Conservation (phyloP, 2,329 filamentous ascomycete species). For the Penicillium sp. region DNA sequence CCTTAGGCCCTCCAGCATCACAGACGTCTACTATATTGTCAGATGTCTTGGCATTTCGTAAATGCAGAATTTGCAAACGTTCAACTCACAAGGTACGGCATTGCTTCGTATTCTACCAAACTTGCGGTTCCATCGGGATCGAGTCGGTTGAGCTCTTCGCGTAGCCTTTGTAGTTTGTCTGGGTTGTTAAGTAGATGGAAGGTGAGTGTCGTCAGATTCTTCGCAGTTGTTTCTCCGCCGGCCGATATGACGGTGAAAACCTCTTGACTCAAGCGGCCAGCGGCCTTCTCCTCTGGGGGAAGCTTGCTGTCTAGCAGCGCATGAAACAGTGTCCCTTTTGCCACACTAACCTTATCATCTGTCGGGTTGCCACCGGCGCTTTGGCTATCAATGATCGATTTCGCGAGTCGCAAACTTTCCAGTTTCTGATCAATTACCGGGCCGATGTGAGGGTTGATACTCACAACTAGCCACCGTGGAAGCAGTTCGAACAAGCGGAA, state of each 20-base stretch:
- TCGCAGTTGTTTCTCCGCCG: conserved; percentile 30
- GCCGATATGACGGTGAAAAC: conserved; percentile 28
- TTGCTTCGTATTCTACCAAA: conserved; percentile 27
- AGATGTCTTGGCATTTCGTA: not conserved
- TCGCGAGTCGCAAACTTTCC: conserved; percentile 11
- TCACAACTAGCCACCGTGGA: conserved; percentile 17
- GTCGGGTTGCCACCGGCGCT: not conserved
- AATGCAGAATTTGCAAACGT: no score
- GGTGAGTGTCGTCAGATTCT: conserved; percentile 25
- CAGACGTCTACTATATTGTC: conserved; percentile 18
- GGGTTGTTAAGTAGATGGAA: conserved; percentile 33
- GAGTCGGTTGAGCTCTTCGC: conserved; percentile 26
- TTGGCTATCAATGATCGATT: conserved; percentile 10
- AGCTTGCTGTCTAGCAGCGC: conserved; percentile 34
- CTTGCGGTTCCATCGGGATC: conserved; percentile 21
- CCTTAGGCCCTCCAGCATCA: conserved; percentile 31
- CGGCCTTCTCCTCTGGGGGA: conserved; percentile 34
- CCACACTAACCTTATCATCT: not conserved
- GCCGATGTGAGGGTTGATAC: conserved; percentile 20
- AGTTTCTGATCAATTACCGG: conserved; percentile 12
- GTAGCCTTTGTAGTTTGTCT: conserved; percentile 22
- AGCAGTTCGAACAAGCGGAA: conserved; percentile 20
- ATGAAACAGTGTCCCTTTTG: conserved; percentile 20
- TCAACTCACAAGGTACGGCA: conserved; percentile 28
- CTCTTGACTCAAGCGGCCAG: conserved; percentile 25